Evolutionary conservation across 2,329 filamentous ascomycete genomes (phyloP).

Genomic region (Sporothrix pallida): DNA sequence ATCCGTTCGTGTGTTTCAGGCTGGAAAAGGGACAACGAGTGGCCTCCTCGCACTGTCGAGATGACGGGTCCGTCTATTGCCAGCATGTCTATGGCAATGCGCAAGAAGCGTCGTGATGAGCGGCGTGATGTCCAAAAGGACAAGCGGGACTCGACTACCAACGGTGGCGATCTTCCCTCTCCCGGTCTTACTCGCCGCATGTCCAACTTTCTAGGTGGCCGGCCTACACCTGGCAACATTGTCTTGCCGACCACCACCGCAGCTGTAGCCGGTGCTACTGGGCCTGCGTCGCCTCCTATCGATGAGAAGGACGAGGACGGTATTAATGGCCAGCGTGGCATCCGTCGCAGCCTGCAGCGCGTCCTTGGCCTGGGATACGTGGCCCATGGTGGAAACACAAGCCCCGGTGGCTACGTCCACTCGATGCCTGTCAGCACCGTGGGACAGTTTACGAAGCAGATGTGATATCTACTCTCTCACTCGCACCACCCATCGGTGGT

Average conservation of each 20-base stretch:
- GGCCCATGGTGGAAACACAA: constrained; percentile 12
- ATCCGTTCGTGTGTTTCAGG: constrained; percentile 81
- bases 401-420: constrained; percentile 36
- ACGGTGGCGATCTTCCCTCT: constrained; percentile 20
- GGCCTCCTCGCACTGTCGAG: constrained; percentile 69
- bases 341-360: constrained; percentile 46
- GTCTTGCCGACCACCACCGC: constrained; percentile 20
- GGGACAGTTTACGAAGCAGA: constrained; percentile 22
- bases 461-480: background rate
- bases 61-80: background rate
- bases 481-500: background rate
- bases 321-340: constrained; percentile 39
- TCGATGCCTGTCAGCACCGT: constrained; percentile 26
- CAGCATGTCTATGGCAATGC: constrained; percentile 22
- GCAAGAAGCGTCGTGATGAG: constrained; percentile 28
- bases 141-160: constrained; percentile 11
- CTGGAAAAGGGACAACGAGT: constrained; percentile 93
- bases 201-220: constrained; percentile 33
- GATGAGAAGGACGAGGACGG: constrained; percentile 33
- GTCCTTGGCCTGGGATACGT: constrained; percentile 44
- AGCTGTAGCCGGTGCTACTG: background rate
- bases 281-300: background rate
- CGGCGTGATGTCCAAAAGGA: constrained; percentile 29
- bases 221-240: background rate
- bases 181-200: constrained; percentile 36